Conservation (phyloP, 1,284 basidiomycete species). For the Coniophora puteana region DNA sequence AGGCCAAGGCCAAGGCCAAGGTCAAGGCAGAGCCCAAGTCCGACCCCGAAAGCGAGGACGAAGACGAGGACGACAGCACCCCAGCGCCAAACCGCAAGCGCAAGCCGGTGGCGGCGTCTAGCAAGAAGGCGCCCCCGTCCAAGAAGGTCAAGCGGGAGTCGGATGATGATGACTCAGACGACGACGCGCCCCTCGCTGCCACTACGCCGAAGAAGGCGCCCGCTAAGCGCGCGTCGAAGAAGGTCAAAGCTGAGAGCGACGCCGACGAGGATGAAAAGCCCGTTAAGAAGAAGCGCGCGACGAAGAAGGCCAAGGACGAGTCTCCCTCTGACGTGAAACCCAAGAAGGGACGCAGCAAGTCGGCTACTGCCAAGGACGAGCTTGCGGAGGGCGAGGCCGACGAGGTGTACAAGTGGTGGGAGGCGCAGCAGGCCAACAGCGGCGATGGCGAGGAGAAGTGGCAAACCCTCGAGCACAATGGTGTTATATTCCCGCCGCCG, state of each 20-base stretch:
- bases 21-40: no score
- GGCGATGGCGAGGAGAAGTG: conserved; percentile 85
- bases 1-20: conserved; percentile 40
- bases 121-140: conserved; percentile 47
- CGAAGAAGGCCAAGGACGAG: conserved; percentile 36
- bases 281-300: conserved; percentile 37
- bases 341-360: conserved; percentile 49
- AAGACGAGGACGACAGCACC: no score
- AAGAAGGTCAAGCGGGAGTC: conserved; percentile 69
- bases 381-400: conserved; percentile 60
- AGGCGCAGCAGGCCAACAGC: conserved; percentile 66
- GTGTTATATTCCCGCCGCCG: conserved; percentile 94
- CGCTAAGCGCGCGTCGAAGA: conserved; percentile 48
- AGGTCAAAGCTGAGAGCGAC: conserved; percentile 52
- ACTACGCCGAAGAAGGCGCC: conserved; percentile 37
- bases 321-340: conserved; percentile 27
- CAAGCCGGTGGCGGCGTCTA: no score
- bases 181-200: conserved; percentile 39
- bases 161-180: conserved; percentile 36
- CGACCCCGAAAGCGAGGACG: no score
- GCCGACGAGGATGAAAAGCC: conserved; percentile 47
- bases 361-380: no score
- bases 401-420: conserved; percentile 81
- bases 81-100: no score
- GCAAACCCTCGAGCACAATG: conserved; percentile 90